Evolutionary conservation across 768 basidiomycete species (phyloP).

Genomic region (Dentipellis fragilis): DNA sequence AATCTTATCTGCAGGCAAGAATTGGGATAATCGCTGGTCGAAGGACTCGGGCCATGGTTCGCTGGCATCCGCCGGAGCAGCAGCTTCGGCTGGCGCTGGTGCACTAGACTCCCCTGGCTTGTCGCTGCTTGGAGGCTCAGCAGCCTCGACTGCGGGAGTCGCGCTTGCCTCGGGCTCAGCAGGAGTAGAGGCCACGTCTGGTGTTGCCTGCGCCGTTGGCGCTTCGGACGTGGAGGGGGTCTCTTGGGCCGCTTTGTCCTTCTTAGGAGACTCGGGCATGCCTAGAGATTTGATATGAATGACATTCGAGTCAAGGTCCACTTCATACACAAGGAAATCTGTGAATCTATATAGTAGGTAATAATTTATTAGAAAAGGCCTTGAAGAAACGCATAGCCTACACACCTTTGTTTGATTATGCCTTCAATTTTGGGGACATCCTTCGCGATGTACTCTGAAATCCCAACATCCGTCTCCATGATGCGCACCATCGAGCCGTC

Average conservation of each 20-base stretch:
- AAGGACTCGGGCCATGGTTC: conserved; percentile 63
- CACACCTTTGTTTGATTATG: conserved; percentile 94
- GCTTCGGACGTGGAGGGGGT: conserved; percentile 9
- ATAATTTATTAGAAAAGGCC: conserved; percentile 5
- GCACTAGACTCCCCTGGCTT: neutral
- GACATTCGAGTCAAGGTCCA: conserved; percentile 71
- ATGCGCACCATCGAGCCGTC: conserved; percentile 47
- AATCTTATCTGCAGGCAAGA: conserved; percentile 54
- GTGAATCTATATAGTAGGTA: conserved; percentile 58
- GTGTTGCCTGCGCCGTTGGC: neutral
- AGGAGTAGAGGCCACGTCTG: conserved; percentile 10
- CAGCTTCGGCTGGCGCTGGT: neutral
- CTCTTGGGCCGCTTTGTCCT: conserved; percentile 21
- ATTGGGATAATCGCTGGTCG: conserved; percentile 43
- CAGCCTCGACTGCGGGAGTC: conserved; percentile 6
- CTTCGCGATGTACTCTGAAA: conserved; percentile 73
- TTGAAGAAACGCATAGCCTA: neutral
- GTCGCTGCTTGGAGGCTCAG: neutral
- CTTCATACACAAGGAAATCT: conserved; percentile 92
- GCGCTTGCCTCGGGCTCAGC: conserved; percentile 10
- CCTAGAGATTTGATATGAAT: conserved; percentile 73
- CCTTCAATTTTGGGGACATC: conserved; percentile 70
- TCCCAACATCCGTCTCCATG: conserved; percentile 77
- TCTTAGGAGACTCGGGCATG: conserved; percentile 51
- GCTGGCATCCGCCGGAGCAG: conserved; percentile 8